A percentile compares a stretch with the other conserved stretches of the same genome.
These are phyloP conservation scores for Colletotrichum filicis DNA, from an alignment of 2,329 filamentous ascomycete species.

Conservation along the genomic window DNA sequence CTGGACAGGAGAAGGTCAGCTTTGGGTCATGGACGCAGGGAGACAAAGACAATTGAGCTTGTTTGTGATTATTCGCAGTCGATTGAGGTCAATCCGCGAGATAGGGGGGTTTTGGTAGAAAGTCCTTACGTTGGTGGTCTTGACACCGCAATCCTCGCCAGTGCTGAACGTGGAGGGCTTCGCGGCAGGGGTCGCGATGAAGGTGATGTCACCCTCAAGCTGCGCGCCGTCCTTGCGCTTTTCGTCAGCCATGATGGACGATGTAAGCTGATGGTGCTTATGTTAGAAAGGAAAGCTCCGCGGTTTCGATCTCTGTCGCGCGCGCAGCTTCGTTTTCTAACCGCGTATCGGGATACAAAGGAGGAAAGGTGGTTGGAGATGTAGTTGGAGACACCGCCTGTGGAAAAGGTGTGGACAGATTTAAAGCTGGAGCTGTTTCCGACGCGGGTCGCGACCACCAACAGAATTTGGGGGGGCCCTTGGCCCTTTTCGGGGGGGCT, in stretches of 20 bases:
- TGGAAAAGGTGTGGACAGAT: conserved; percentile 30
- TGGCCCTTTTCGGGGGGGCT: no score
- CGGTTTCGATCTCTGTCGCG: not conserved
- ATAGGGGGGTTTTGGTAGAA: not conserved
- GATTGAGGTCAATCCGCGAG: not conserved
- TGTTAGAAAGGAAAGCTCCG: not conserved
- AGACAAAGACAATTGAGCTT: not conserved
- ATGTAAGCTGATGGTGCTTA: not conserved
- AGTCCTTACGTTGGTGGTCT: conserved; percentile 49
- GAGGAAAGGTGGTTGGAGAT: conserved; percentile 5
- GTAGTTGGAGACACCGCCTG: conserved; percentile 4
- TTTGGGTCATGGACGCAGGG: not conserved
- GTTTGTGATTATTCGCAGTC: conserved; percentile 4
- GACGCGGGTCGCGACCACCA: conserved; percentile 1
- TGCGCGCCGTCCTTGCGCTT: conserved; percentile 36
- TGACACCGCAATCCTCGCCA: conserved; percentile 69
- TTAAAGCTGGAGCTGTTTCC: conserved; percentile 32
- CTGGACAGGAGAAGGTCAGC: conserved; percentile 57
- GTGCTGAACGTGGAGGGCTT: conserved; percentile 72
- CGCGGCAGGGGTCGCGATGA: conserved; percentile 53
- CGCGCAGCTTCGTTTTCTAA: not conserved
- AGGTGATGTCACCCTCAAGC: conserved; percentile 52
- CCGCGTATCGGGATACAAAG: not conserved
- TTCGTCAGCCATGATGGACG: conserved; percentile 35
- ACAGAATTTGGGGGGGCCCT: not conserved